Conservation (phyloP, 495 filamentous ascomycete species). For the Aspergillus carlsbadensis region DNA sequence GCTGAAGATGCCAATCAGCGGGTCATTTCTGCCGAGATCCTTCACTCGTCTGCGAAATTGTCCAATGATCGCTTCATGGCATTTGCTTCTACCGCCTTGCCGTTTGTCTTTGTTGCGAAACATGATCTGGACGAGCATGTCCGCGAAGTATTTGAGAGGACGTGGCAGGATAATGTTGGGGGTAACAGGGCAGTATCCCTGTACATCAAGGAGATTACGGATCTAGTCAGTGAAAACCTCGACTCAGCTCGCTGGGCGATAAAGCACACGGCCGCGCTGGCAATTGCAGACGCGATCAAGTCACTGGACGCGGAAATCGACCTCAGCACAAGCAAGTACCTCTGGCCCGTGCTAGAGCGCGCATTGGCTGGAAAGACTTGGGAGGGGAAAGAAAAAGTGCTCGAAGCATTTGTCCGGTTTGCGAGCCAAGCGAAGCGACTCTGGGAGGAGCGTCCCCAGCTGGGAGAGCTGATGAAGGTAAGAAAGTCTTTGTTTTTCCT, state of each 20-base stretch:
- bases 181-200: conserved; percentile 77
- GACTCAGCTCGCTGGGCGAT: conserved; percentile 82
- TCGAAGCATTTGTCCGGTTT: conserved; percentile 82
- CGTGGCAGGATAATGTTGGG: conserved; percentile 88
- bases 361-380: conserved; percentile 86
- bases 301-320: conserved; percentile 59
- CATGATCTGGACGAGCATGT: conserved; percentile 81
- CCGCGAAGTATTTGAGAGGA: conserved; percentile 69
- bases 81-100: conserved; percentile 70
- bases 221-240: conserved; percentile 62
- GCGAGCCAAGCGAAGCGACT: conserved; percentile 57
- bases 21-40: conserved; percentile 72
- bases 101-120: conserved; percentile 84
- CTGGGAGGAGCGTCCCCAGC: conserved; percentile 52
- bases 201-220: conserved; percentile 79
- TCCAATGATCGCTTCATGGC: conserved; percentile 85
- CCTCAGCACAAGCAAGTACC: conserved; percentile 52
- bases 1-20: conserved; percentile 73
- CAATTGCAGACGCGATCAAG: conserved; percentile 70
- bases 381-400: conserved; percentile 85
- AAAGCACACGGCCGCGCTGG: conserved; percentile 81
- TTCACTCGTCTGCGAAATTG: conserved; percentile 77
- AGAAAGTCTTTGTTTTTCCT: conserved; percentile 21
- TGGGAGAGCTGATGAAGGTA: conserved; percentile 55
- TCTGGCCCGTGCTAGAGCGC: conserved; percentile 83